Conservation (phyloP, 257 asterid genomes). For the Solanum sparsipilum region DNA sequence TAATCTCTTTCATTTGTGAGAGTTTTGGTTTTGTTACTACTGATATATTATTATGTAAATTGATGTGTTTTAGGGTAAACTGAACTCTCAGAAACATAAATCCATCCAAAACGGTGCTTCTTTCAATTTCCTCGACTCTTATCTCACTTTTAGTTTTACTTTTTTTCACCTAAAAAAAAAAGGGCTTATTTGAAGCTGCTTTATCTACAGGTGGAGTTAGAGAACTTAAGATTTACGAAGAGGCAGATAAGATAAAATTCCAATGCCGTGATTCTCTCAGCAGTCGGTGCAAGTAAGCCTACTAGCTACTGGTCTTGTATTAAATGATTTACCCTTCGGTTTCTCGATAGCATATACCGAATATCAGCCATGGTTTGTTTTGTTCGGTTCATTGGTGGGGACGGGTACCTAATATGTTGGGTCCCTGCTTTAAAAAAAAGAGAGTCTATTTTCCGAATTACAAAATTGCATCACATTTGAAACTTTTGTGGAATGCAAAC, state of each 20-base stretch:
- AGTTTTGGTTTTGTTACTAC: not conserved
- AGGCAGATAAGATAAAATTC: not conserved
- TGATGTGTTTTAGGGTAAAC: conserved; percentile 21
- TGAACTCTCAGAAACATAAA: conserved; percentile 24
- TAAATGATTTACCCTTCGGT: not conserved
- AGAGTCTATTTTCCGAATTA: not conserved
- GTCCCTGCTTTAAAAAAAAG: not conserved
- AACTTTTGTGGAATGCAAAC: not conserved
- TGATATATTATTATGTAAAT: not conserved
- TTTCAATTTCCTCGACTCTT: not conserved
- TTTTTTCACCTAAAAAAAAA: not conserved
- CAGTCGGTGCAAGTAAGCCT: conserved; percentile 1
- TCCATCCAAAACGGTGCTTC: conserved; percentile 27
- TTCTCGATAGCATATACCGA: not conserved
- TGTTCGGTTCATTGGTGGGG: not conserved
- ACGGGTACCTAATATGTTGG: not conserved
- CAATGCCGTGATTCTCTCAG: not conserved
- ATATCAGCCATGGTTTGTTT: not conserved
- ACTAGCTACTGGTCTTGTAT: not conserved
- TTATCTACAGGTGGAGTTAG: not conserved
- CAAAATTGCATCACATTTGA: not conserved
- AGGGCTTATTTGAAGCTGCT: not conserved
- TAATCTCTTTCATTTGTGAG: not conserved
- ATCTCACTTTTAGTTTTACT: not conserved
- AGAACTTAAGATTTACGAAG: not conserved